Evolutionary conservation across 108 stramenopile species (phyloP).

Genomic region (Mediolabrus comicus): DNA sequence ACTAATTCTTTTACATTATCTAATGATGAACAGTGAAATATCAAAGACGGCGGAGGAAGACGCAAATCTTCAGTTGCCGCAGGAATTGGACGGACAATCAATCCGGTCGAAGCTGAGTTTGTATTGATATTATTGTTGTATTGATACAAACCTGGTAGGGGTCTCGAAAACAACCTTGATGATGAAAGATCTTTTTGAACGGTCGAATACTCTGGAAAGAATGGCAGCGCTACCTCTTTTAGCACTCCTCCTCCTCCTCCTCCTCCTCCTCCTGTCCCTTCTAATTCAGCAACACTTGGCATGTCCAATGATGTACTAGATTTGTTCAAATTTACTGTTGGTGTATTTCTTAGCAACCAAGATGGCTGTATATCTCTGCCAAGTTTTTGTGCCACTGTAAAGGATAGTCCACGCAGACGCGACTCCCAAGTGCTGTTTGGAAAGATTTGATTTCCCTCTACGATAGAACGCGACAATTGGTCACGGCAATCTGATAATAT

Average conservation of each 20-base stretch:
- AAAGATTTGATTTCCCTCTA: background rate
- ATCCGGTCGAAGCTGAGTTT: constrained; percentile 10
- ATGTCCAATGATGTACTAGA: background rate
- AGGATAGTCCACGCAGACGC: constrained; percentile 7
- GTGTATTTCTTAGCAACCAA: constrained; percentile 18
- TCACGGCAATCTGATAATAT: background rate
- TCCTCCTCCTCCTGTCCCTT: too few relatives aligned
- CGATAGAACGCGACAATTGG: background rate
- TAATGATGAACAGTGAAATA: constrained; percentile 56
- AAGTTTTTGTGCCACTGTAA: constrained; percentile 2
- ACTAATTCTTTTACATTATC: constrained; percentile 3
- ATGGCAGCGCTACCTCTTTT: constrained; percentile 37
- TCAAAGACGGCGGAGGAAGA: constrained; percentile 67
- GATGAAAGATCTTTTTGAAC: constrained; percentile 10
- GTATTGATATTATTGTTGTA: background rate
- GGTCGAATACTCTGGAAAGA: constrained; percentile 23
- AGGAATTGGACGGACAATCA: constrained; percentile 69
- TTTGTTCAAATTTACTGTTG: background rate
- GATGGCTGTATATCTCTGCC: constrained; percentile 10
- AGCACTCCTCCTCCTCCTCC: too few relatives aligned
- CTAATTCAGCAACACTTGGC: background rate
- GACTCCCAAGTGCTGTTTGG: constrained; percentile 19
- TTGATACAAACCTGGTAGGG: constrained; percentile 39
- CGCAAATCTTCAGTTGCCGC: constrained; percentile 62
- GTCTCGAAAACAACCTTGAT: constrained; percentile 21